These are phyloP conservation scores for Hymenoscyphus occultus DNA, from an alignment of 2,329 filamentous ascomycete species.

Conservation along the genomic window DNA sequence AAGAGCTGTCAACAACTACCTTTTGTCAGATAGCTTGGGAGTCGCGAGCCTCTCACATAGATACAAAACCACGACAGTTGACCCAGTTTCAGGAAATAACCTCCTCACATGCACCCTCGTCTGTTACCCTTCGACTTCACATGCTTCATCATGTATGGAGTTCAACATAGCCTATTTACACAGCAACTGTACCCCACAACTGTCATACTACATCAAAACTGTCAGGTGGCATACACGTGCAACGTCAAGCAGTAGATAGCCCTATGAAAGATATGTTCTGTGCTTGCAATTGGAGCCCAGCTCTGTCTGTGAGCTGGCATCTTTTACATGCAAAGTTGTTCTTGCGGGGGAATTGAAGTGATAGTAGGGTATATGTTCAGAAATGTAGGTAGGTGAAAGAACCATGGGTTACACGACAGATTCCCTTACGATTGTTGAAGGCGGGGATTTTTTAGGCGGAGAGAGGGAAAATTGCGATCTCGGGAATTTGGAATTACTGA, in stretches of 20 bases:
- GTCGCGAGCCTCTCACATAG: neutral
- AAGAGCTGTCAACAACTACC: neutral
- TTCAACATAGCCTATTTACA: neutral
- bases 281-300: neutral
- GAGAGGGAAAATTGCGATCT: neutral
- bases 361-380: neutral
- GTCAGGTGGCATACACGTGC: slow-evolving; percentile 1
- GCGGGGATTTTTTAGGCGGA: neutral
- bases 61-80: neutral
- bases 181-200: neutral
- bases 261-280: slow-evolving; percentile 1
- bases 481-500: neutral
- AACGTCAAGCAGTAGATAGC: neutral
- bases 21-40: neutral
- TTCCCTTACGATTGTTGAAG: neutral
- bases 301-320: neutral
- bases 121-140: neutral
- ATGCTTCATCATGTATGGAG: neutral
- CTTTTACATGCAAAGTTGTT: neutral
- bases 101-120: neutral
- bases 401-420: neutral
- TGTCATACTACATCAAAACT: neutral
- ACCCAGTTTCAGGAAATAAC: neutral
- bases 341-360: neutral
- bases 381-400: neutral